Conservation (phyloP, 2,329 filamentous ascomycete genomes). For the Rhytidhysteron rufulum region DNA sequence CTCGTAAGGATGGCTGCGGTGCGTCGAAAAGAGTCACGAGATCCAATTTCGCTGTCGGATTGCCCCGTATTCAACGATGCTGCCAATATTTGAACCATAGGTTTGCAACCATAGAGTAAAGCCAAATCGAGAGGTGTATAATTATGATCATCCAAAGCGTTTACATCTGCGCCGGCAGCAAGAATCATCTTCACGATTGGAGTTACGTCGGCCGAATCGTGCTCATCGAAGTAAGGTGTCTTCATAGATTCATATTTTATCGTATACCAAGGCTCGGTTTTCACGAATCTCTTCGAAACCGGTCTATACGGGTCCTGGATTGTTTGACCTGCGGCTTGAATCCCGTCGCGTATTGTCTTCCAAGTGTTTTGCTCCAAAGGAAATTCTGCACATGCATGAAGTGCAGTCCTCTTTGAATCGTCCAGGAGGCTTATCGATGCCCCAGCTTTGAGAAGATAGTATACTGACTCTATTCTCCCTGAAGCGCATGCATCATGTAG, state of each 20-base stretch:
- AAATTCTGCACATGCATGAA: conserved; percentile 1
- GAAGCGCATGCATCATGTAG: conserved; percentile 14
- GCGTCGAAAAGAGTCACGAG: not conserved
- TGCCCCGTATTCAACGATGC: not conserved
- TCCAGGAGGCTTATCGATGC: conserved; percentile 4
- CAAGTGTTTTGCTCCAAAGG: not conserved
- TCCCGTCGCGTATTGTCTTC: not conserved
- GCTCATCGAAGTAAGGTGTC: not conserved
- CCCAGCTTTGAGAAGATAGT: conserved; percentile 11
- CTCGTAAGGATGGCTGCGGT: not conserved
- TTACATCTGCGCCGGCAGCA: not conserved
- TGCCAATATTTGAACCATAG: not conserved
- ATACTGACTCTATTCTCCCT: conserved; percentile 9
- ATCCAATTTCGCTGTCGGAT: not conserved
- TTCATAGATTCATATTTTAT: not conserved
- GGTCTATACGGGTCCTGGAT: not conserved
- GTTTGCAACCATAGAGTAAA: not conserved
- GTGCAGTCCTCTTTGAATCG: not conserved
- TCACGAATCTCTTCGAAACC: not conserved
- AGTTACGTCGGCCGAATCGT: not conserved
- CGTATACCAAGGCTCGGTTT: not conserved
- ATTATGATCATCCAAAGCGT: not conserved
- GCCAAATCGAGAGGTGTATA: not conserved
- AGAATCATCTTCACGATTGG: not conserved
- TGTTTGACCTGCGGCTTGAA: not conserved